Evolutionary conservation across 495 filamentous ascomycete genomes (phyloP).

Genomic region (Venustampulla echinocandica): DNA sequence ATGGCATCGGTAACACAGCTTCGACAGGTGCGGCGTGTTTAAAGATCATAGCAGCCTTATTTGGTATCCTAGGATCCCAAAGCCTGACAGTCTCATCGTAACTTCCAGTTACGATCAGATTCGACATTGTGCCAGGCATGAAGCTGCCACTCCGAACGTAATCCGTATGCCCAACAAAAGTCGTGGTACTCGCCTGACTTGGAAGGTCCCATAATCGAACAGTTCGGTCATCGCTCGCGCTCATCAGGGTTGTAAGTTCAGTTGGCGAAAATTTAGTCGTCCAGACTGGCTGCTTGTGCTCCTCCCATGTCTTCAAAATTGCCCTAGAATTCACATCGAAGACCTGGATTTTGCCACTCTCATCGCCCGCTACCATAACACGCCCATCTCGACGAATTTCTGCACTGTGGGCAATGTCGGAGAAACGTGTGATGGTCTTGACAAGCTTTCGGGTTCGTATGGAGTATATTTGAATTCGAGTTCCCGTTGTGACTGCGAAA

Average conservation of each 20-base stretch:
- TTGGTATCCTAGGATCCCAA: conserved; percentile 78
- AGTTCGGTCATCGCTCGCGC: conserved; percentile 79
- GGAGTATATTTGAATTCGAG: conserved; percentile 86
- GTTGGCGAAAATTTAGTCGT: conserved; percentile 78
- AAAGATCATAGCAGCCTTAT: conserved; percentile 67
- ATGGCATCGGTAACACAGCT: conserved; percentile 71
- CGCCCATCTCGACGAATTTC: conserved; percentile 83
- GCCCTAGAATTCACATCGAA: conserved; percentile 85
- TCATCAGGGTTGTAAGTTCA: conserved; percentile 77
- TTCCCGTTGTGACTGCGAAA: conserved; percentile 87
- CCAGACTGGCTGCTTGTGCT: conserved; percentile 94
- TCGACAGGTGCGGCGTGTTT: conserved; percentile 86
- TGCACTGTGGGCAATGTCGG: conserved; percentile 76
- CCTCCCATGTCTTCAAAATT: conserved; percentile 91
- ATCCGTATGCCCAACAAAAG: conserved; percentile 82
- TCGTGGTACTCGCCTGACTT: conserved; percentile 59
- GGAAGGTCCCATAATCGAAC: conserved; percentile 93
- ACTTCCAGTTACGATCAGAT: conserved; percentile 73
- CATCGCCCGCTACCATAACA: conserved; percentile 83
- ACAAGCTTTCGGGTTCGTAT: conserved; percentile 79
- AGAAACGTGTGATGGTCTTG: conserved; percentile 88
- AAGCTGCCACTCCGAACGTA: conserved; percentile 84
- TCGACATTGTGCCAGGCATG: conserved; percentile 69
- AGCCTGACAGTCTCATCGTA: conserved; percentile 91
- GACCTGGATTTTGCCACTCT: conserved; percentile 82